Evolutionary conservation across 306 rosid genomes (phyloP), one percentile per base, ranked within the genome.

Genomic region (Phaseolus lunatus): DNA sequence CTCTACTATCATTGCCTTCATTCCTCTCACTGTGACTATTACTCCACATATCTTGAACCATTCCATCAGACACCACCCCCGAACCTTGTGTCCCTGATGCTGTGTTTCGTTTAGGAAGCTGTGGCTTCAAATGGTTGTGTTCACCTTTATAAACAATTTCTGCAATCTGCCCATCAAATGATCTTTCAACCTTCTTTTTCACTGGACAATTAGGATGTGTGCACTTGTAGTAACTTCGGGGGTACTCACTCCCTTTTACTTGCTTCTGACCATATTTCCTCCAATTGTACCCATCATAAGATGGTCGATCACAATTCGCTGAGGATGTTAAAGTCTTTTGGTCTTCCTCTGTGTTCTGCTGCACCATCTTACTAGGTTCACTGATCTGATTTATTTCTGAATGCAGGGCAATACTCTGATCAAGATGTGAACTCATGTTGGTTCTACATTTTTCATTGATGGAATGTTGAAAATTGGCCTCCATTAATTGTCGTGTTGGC

Each of bases 201-300:
- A 92, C 97, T 3, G 94, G 97, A 77, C 97, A 95, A 77, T 87
- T 89, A 13, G 97, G 99, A 78, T 92, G 81, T 3, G 99, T 95
- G 86, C 99, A 95, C 86, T 92, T 95, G 68, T 92, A 95, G 77
- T 95, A 95, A 57, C 99, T 95, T 80, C 97, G 80, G 0, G 99
- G 97, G 53, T 76, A 95, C 84, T 92, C 97, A n/a, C 97, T 95
- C 72, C 97, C 99, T 75, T 92, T 95, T 7, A 95, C 99, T 87
- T 92, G 96, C 85, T 95, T 95, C 84, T 95, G 99, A 63, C 99
- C 99, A 77, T 95, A 95, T 81, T 95, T 95, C 68, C 99, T 89
- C 99, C 99, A 95, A 52, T 95, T 92, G 57, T 95, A 95, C 12
- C 97, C 99, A 77, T 95, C 99, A 86, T 89, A 90, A 53, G 95